Percentiles rank a stretch among this genome's conserved stretches.
Evolutionary conservation across 805 yeast species (phyloP).

Genomic region (Wickerhamiella australiensis): DNA sequence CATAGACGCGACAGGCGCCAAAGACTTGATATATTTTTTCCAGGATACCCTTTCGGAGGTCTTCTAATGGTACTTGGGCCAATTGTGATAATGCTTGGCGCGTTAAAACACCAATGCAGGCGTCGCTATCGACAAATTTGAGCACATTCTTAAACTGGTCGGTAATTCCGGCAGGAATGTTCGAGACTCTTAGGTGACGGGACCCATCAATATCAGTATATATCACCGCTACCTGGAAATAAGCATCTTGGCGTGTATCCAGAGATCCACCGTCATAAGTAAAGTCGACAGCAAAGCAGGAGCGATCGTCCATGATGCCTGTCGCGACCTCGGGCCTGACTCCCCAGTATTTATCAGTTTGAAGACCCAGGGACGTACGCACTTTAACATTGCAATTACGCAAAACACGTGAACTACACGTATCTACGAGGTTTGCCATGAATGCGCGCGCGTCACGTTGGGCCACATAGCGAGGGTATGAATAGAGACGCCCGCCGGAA

Average conservation of each 20-base stretch:
- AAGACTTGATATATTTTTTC: slow-evolving; percentile 43
- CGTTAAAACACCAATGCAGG: slow-evolving; percentile 41
- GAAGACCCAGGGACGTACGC: slow-evolving; percentile 79
- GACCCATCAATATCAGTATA: slow-evolving; percentile 69
- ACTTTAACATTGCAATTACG: slow-evolving; percentile 74
- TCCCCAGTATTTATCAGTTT: slow-evolving; percentile 65
- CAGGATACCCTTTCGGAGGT: slow-evolving; percentile 41
- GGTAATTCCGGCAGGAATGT: slow-evolving; percentile 69
- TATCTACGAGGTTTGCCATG: slow-evolving; percentile 36
- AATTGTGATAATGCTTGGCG: slow-evolving; percentile 38
- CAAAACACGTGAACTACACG: slow-evolving; percentile 37
- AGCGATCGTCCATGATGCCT: slow-evolving; percentile 51
- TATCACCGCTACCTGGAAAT: slow-evolving; percentile 80
- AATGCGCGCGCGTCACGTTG: slow-evolving; percentile 60
- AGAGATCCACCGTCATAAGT: slow-evolving; percentile 59
- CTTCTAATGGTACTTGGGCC: slow-evolving; percentile 25
- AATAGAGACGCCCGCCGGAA: slow-evolving; percentile 59
- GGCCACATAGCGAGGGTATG: slow-evolving; percentile 55
- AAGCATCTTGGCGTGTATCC: slow-evolving; percentile 53
- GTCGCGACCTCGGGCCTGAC: slow-evolving; percentile 24
- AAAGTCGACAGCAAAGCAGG: slow-evolving; percentile 58
- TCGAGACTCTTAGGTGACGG: slow-evolving; percentile 77
- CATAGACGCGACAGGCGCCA: slow-evolving; percentile 43
- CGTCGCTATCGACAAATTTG: slow-evolving; percentile 68
- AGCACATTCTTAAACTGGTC: slow-evolving; percentile 62